Evolutionary conservation across 2,329 filamentous ascomycete species (phyloP).

Genomic region (Colletotrichum lentis): DNA sequence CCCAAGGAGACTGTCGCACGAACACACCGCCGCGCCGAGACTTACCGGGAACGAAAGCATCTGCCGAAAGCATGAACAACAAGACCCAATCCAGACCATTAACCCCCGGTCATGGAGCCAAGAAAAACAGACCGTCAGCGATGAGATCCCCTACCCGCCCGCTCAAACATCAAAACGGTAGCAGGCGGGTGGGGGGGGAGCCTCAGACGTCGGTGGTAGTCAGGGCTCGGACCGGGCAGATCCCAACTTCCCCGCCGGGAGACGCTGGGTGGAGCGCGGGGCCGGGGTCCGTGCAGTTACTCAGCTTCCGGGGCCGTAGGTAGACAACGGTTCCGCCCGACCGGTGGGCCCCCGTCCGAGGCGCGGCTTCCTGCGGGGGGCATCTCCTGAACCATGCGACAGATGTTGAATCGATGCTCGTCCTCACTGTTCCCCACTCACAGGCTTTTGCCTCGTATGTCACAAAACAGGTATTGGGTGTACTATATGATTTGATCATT

Average conservation of each 20-base stretch:
- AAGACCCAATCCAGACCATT: not conserved
- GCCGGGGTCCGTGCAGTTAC: slow-evolving; percentile 3
- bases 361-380: not conserved
- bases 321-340: too few species aligned
- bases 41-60: not conserved
- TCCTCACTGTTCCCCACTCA: not conserved
- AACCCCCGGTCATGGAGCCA: not conserved
- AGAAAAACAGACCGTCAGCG: not conserved
- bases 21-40: not conserved
- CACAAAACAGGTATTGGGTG: not conserved
- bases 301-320: not conserved
- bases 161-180: slow-evolving; percentile 1
- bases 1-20: not conserved
- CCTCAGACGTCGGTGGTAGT: slow-evolving; percentile 8
- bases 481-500: slow-evolving; percentile 2
- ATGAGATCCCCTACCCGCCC: not conserved
- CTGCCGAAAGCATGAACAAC: slow-evolving; percentile 21
- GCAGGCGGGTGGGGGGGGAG: not conserved
- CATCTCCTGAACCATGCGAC: not conserved
- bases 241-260: slow-evolving; percentile 17
- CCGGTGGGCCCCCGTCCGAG: not conserved
- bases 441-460: too few species aligned
- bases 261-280: not conserved
- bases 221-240: slow-evolving; percentile 23
- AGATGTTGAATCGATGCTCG: not conserved